Evolutionary conservation across 192 early-diverging fungal genomes (phyloP), one percentile per base, ranked within the genome.

Genomic region (Coemansia sp.): DNA sequence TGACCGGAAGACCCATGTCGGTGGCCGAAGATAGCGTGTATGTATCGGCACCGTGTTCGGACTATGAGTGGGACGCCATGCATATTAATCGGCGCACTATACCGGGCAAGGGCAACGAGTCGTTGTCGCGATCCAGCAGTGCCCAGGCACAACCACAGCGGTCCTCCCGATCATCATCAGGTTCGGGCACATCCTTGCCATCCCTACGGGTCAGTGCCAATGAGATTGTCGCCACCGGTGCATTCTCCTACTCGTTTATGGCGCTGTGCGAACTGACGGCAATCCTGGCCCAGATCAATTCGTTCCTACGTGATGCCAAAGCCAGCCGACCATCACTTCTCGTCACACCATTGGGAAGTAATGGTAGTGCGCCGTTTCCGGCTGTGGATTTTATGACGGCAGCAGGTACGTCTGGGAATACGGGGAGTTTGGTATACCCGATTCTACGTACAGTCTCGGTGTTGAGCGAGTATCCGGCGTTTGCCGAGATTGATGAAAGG

Each of bases 161-260:
- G n/a, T 54, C 59, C n/a, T 62, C 66, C 18, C 44, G 45, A 2
- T 62, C 66, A 14, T 54, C 69, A 4, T 57, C 62, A 0, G 62
- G 43, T 2, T 63, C 67, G 21, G 40, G 47, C 1, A 5, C 56
- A 18, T 60, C 69, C 23, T 27, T 56, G 12, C 51, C 49, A 25
- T 47, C 60, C 12, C 14, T 60, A 40, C 48, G 54, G 5, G 56
- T 65, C 16, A 58, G 57, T 40, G 56, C 51, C 41, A 35, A 51
- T 37, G 46, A 35, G 17, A 65, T 73, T 7, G 69, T 73, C n/a
- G 69, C 69, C 10, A 73, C 69, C 0, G 69, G 69, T 19, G 62
- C 69, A 0, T 73, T 73, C 33, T 73, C 69, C 27, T 61, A 61
- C 46, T 73, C 69, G 45, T 73, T 73, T n/a, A 73, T 73, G 69